Evolutionary conservation across 768 basidiomycete genomes (phyloP).

Genomic region (Serendipita sp.): DNA sequence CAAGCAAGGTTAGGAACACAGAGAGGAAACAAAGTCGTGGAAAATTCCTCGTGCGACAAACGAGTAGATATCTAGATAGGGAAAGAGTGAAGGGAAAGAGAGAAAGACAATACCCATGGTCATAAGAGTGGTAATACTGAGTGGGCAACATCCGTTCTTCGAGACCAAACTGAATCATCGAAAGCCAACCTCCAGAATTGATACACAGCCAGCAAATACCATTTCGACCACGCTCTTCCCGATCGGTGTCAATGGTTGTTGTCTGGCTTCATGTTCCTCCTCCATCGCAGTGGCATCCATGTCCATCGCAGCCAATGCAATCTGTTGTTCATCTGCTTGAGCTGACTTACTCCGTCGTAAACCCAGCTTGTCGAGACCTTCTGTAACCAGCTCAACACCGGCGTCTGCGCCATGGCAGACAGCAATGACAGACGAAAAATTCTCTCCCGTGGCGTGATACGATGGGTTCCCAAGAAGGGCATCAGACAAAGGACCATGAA

Average conservation of each 20-base stretch:
- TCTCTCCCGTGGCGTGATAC: constrained; percentile 12
- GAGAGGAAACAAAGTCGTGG: no score
- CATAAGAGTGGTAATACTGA: no score
- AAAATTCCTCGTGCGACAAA: no score
- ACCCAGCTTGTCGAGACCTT: constrained; percentile 64
- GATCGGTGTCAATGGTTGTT: constrained; percentile 29
- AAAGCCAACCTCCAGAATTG: constrained; percentile 18
- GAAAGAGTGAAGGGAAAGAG: no score
- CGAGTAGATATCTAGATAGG: no score
- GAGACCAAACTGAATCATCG: neutral
- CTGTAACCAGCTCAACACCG: constrained; percentile 57
- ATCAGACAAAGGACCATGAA: constrained; percentile 42
- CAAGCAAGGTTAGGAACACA: no score
- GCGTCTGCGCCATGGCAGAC: constrained; percentile 24
- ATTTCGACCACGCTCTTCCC: constrained; percentile 38
- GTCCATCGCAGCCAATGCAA: constrained; percentile 18
- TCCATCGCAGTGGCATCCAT: constrained; percentile 25
- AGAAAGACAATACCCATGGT: no score
- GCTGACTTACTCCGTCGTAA: constrained; percentile 19
- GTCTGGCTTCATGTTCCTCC: constrained; percentile 20
- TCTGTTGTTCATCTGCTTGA: neutral
- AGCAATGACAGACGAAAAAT: constrained; percentile 22
- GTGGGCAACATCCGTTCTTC: no score
- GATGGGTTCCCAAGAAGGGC: constrained; percentile 20
- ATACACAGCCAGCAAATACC: constrained; percentile 40